Percentiles rank a stretch among this genome's conserved stretches.
These are phyloP conservation scores for Insectozyma bohioensis DNA, from an alignment of 1,139 yeast genomes.

Conservation along the genomic window DNA sequence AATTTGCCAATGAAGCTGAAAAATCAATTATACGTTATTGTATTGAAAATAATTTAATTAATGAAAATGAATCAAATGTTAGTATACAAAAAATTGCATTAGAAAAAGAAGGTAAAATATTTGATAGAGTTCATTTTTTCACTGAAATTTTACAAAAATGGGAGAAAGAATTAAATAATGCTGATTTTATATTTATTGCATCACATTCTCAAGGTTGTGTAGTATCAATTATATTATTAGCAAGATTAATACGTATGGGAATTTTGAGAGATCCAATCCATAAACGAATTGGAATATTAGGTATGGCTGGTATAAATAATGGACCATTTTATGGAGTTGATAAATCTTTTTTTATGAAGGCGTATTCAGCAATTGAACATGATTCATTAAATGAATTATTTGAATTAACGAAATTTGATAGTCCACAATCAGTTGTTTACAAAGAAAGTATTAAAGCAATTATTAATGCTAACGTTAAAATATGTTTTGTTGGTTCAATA, in stretches of 20 bases:
- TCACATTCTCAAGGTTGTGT: slow-evolving; percentile 97
- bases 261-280: slow-evolving; percentile 49
- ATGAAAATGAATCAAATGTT: slow-evolving; percentile 40
- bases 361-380: slow-evolving; percentile 86
- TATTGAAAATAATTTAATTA: slow-evolving; percentile 47
- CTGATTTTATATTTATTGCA: slow-evolving; percentile 86
- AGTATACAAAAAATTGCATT: slow-evolving; percentile 87
- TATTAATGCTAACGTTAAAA: slow-evolving; percentile 68
- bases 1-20: slow-evolving; percentile 87
- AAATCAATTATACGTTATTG: slow-evolving; percentile 75
- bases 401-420: slow-evolving; percentile 77
- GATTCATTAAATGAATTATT: slow-evolving; percentile 83
- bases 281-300: slow-evolving; percentile 69
- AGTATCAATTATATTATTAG: slow-evolving; percentile 76
- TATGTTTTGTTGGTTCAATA: slow-evolving; percentile 81
- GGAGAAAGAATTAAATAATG: slow-evolving; percentile 65
- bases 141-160: slow-evolving; percentile 71
- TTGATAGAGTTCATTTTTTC: slow-evolving; percentile 81
- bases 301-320: slow-evolving; percentile 94
- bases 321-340: slow-evolving; percentile 94
- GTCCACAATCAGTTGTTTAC: slow-evolving; percentile 69
- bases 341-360: slow-evolving; percentile 77
- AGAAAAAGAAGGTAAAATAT: slow-evolving; percentile 89
- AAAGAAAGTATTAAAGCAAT: slow-evolving; percentile 65
- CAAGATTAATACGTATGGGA: slow-evolving; percentile 70